Base-by-base conservation (phyloP, 108 stramenopile genomes). In the Asterionellopsis glacialis region DNA sequence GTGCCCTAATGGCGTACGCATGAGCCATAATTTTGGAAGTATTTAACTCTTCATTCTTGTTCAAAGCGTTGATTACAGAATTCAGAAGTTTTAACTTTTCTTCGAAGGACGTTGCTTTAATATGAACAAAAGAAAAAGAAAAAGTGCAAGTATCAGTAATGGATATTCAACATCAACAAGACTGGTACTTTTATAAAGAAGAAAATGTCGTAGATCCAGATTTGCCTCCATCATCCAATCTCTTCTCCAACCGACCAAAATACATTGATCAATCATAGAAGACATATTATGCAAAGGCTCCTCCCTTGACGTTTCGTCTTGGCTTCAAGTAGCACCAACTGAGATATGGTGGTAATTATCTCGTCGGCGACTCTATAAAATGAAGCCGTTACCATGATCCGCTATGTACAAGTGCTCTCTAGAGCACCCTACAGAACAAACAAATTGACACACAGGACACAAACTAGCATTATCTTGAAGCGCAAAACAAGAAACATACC, bases 141-240 rank as follows among this genome's bases (percentile, higher is more conserved):
- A 15, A 54, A 33, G 7, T 33, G 33, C 2, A 43, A 50, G 33
- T 21, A 48, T 48, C 47, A 21, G 16, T 16, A 48, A 21, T 7
- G 47, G 5, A 5, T 48, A 21, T 48, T 19, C 47, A 48, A 4
- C 43, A 14, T 2, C 9, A 48, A 4, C 6, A 48, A 21, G 21
- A 21, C 47, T 19, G 47, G 5, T 5, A 48, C 21, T 21, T 16
- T 1, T 19, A 48, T 48, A 48, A 48, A 45, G 12, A 42, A 52
- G 18, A 61, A 33, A 58, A 57, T 71, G 70, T 71, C 53, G 70
- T 71, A 71, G 70, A 71, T 71, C 70, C 62, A 71, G 51, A 59
- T 57, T 47, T 26, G 28, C 62, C 61, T 59, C 52, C 41, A 43
- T 16, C 18, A n/a, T 45, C 70, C 15, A 18, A 23, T 23, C 40